phyloP scores from a whole-genome alignment of 2,329 filamentous ascomycete genomes.

The Cladosporium phlei region DNA sequence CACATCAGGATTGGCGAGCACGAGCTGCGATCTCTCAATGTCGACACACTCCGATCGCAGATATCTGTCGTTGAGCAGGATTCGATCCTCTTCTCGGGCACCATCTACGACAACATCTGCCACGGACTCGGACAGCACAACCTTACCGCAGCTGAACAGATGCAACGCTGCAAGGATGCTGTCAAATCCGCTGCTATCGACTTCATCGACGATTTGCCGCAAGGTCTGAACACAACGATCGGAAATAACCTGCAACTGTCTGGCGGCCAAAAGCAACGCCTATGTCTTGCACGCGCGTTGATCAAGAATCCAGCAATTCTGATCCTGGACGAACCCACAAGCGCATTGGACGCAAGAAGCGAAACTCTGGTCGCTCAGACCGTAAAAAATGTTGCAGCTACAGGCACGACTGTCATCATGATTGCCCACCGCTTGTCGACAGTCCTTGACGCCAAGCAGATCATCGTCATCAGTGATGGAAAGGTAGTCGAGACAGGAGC shows the following conservation, averaged over 20 bases:
- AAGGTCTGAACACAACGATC: constrained; percentile 42
- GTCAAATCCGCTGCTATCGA: constrained; percentile 39
- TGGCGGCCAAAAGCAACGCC: constrained; percentile 44
- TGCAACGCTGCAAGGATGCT: constrained; percentile 28
- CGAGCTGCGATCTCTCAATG: constrained; percentile 36
- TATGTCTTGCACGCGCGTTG: constrained; percentile 45
- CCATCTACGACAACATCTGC: constrained; percentile 42
- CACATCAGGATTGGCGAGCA: constrained; percentile 36
- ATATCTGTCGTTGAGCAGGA: constrained; percentile 45
- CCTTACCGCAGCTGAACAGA: constrained; percentile 22
- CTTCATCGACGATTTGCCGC: constrained; percentile 41
- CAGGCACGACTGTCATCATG: constrained; percentile 59
- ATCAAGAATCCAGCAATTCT: constrained; percentile 42
- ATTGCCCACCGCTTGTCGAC: constrained; percentile 75
- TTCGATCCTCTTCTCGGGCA: constrained; percentile 41
- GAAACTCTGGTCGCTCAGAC: constrained; percentile 42
- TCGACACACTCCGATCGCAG: constrained; percentile 35
- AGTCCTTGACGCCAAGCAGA: constrained; percentile 73
- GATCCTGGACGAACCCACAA: constrained; percentile 45
- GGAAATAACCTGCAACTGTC: constrained; percentile 42
- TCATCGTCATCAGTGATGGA: constrained; percentile 69
- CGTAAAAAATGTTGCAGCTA: constrained; percentile 37
- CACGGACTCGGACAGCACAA: constrained; percentile 31
- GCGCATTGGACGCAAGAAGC: constrained; percentile 41
- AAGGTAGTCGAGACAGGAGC: constrained; percentile 58